These are phyloP conservation scores for Penicillium desertorum DNA, from an alignment of 495 filamentous ascomycete species.

Conservation along the genomic window DNA sequence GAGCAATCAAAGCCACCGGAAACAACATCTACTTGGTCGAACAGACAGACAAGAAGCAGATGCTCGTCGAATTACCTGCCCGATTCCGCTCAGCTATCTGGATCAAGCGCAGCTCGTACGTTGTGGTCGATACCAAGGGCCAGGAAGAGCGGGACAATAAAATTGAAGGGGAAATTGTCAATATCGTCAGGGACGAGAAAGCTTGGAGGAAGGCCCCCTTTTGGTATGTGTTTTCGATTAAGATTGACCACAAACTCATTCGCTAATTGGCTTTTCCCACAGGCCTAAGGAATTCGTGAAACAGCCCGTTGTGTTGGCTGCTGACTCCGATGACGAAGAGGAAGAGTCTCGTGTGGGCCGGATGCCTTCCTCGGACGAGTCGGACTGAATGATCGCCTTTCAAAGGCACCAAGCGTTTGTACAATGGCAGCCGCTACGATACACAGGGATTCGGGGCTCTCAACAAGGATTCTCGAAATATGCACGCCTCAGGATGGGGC, in stretches of 20 bases:
- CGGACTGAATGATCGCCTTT: slow-evolving; percentile 32
- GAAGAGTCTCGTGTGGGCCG: slow-evolving; percentile 76
- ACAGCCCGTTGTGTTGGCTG: slow-evolving; percentile 38
- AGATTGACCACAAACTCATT: neutral
- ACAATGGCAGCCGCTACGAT: neutral
- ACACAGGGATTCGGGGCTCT: neutral
- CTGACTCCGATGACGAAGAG: slow-evolving; percentile 55
- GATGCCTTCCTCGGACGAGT: slow-evolving; percentile 74
- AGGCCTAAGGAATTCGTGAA: slow-evolving; percentile 84
- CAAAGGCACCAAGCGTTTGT: neutral
- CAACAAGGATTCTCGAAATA: neutral
- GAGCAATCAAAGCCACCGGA: slow-evolving; percentile 76
- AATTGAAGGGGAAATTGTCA: slow-evolving; percentile 84
- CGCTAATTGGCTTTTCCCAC: slow-evolving; percentile 12
- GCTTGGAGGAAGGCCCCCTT: slow-evolving; percentile 86
- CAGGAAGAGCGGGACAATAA: slow-evolving; percentile 72
- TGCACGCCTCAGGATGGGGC: slow-evolving; percentile 5
- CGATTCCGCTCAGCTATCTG: slow-evolving; percentile 88
- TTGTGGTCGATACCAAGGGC: slow-evolving; percentile 71
- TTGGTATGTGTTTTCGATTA: slow-evolving; percentile 58
- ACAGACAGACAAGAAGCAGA: slow-evolving; percentile 53
- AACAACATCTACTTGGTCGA: slow-evolving; percentile 82
- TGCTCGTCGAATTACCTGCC: slow-evolving; percentile 72
- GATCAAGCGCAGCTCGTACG: slow-evolving; percentile 83
- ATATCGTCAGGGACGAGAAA: slow-evolving; percentile 89